Conservation (phyloP, 495 filamentous ascomycete genomes). For the Penicillium ucsense region DNA sequence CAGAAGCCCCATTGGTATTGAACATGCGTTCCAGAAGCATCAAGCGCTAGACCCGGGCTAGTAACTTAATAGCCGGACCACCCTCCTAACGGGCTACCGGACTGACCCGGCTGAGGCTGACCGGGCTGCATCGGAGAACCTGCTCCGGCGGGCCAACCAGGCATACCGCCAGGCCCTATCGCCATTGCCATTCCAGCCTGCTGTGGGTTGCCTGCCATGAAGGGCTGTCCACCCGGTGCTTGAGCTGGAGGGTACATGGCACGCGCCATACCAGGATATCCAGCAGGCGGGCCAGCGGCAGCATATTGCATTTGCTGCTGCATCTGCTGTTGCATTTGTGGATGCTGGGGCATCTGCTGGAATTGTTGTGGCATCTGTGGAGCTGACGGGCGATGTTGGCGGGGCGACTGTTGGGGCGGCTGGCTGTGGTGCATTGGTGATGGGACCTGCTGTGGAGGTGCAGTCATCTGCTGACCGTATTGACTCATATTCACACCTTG, state of each 20-base stretch:
- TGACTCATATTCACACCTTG: slow-evolving; percentile 38
- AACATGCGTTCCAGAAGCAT: slow-evolving; percentile 14
- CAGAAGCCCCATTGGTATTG: too few species aligned
- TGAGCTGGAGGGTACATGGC: slow-evolving; percentile 36
- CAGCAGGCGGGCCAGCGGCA: slow-evolving; percentile 24
- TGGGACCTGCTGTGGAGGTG: slow-evolving; percentile 31
- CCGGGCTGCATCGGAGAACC: slow-evolving; percentile 34
- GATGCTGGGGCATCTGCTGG: slow-evolving; percentile 39
- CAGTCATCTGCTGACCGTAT: slow-evolving; percentile 32
- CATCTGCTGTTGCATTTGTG: slow-evolving; percentile 51
- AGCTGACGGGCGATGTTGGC: slow-evolving; percentile 31
- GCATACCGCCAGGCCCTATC: slow-evolving; percentile 31
- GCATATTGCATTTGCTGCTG: slow-evolving; percentile 23
- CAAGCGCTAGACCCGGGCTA: slow-evolving; percentile 7
- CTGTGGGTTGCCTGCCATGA: slow-evolving; percentile 31
- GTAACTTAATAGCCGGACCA: slow-evolving; percentile 34
- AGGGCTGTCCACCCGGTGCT: slow-evolving; percentile 29
- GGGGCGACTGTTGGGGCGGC: slow-evolving; percentile 41
- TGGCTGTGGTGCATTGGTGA: slow-evolving; percentile 34
- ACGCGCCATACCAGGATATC: slow-evolving; percentile 29
- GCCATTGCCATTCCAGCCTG: slow-evolving; percentile 31
- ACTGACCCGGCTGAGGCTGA: slow-evolving; percentile 35
- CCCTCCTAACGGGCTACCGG: slow-evolving; percentile 33
- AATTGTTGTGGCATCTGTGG: slow-evolving; percentile 36
- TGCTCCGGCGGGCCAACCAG: slow-evolving; percentile 30